A percentile compares a stretch with the other conserved stretches of the same genome.
Conservation (phyloP, 139 green algal genomes). For the Chlorokybus atmophyticus region DNA sequence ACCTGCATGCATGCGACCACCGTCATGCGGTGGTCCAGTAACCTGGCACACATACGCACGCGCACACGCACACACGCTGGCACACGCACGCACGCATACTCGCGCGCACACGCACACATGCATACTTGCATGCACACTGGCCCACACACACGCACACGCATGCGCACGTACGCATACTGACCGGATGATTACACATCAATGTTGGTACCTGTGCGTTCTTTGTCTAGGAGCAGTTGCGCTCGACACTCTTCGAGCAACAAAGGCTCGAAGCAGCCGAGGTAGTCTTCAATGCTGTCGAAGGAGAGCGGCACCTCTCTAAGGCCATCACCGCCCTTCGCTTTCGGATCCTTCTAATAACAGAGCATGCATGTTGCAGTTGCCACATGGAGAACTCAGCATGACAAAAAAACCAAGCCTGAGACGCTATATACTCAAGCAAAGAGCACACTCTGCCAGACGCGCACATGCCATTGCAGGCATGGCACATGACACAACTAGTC, state of each 20-base stretch:
- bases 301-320: constrained; percentile 11
- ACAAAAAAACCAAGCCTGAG: too few species aligned
- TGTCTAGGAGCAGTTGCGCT: constrained; percentile 16
- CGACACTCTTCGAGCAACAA: constrained; percentile 31
- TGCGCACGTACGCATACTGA: background rate
- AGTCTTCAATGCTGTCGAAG: constrained; percentile 20
- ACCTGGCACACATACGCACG: too few species aligned
- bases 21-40: too few species aligned
- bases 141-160: background rate
- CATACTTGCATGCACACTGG: background rate
- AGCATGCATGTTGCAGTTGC: too few species aligned
- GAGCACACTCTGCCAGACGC: too few species aligned
- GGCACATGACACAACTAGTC: too few species aligned
- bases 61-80: background rate
- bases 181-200: background rate
- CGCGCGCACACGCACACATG: background rate
- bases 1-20: too few species aligned
- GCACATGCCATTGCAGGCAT: too few species aligned
- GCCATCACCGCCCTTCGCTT: too few species aligned
- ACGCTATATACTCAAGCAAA: too few species aligned
- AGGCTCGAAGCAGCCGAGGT: constrained; percentile 25
- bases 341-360: too few species aligned
- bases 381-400: too few species aligned
- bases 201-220: constrained; percentile 15
- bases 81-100: background rate